These are phyloP conservation scores for Pleurotus giganteus DNA, from an alignment of 768 basidiomycete species.

Conservation along the genomic window DNA sequence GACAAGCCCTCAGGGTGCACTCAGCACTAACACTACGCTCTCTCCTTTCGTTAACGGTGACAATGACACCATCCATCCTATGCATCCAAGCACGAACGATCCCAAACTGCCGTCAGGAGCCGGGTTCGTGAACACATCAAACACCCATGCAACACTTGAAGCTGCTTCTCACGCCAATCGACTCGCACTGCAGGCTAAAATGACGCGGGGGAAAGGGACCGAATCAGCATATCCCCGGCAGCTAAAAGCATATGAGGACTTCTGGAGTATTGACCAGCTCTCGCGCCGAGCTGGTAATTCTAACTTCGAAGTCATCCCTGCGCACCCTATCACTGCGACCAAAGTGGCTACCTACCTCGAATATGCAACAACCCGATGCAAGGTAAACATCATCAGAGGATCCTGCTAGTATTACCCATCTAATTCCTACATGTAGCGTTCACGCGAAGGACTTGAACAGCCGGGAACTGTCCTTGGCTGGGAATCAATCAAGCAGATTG, in stretches of 20 bases:
- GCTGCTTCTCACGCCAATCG: conserved; percentile 2
- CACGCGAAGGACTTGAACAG: conserved; percentile 16
- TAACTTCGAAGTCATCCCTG: conserved; percentile 11
- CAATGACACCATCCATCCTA: too few relatives aligned
- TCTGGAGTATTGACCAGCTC: conserved; percentile 19
- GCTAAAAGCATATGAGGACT: conserved; percentile 23
- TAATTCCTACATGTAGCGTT: background rate
- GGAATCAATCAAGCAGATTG: conserved; percentile 23
- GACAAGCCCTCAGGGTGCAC: too few relatives aligned
- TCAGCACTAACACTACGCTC: too few relatives aligned
- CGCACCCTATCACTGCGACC: conserved; percentile 25
- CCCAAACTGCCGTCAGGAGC: too few relatives aligned
- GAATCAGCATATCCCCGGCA: conserved; percentile 22
- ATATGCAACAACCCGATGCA: conserved; percentile 23
- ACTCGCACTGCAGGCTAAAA: conserved; percentile 9
- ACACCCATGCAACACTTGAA: background rate
- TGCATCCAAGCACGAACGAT: too few relatives aligned
- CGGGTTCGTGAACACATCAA: too few relatives aligned
- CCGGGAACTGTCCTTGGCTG: conserved; percentile 23
- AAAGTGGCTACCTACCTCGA: conserved; percentile 30
- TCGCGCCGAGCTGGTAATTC: conserved; percentile 3
- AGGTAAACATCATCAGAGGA: conserved; percentile 22
- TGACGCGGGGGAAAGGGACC: conserved; percentile 23
- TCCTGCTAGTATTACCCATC: background rate
- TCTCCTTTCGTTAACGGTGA: too few relatives aligned